Percentiles rank a stretch among this genome's conserved stretches.
Evolutionary conservation across 768 basidiomycete species (phyloP).

Genomic region (Dentipellis fragilis): DNA sequence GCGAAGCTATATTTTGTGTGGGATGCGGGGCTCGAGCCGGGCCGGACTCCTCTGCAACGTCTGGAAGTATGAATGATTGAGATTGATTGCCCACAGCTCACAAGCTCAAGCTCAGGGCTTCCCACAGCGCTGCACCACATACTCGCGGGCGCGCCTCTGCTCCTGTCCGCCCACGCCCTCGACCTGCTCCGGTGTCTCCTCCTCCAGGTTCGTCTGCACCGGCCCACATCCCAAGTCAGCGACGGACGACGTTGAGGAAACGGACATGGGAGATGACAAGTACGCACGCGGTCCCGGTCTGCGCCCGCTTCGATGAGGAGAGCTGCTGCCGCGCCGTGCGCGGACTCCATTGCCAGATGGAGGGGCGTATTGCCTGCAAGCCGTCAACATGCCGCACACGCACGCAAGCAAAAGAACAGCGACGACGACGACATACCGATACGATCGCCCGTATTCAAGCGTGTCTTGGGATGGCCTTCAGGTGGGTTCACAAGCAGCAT

Average conservation of each 20-base stretch:
- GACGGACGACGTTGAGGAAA: background rate
- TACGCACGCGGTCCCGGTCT: slow-evolving; percentile 74
- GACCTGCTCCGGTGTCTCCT: slow-evolving; percentile 78
- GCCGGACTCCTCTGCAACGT: too few relatives aligned
- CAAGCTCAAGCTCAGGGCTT: slow-evolving; percentile 26
- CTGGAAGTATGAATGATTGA: too few relatives aligned
- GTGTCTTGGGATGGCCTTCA: slow-evolving; percentile 61
- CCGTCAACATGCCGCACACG: too few relatives aligned
- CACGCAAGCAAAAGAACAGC: slow-evolving; percentile 11
- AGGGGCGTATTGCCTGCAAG: slow-evolving; percentile 82
- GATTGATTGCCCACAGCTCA: too few relatives aligned
- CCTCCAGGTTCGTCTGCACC: slow-evolving; percentile 69
- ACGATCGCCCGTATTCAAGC: slow-evolving; percentile 80
- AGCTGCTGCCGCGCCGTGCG: slow-evolving; percentile 85
- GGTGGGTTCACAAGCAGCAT: slow-evolving; percentile 78
- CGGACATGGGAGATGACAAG: background rate
- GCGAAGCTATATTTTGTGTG: too few relatives aligned
- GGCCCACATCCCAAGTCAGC: background rate
- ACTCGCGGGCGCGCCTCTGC: slow-evolving; percentile 68
- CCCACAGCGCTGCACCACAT: slow-evolving; percentile 70
- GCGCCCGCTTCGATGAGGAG: slow-evolving; percentile 91
- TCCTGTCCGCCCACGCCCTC: slow-evolving; percentile 87
- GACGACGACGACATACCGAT: slow-evolving; percentile 36
- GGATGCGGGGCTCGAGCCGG: too few relatives aligned
- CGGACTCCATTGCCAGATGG: slow-evolving; percentile 96